phyloP scores from a whole-genome alignment of 495 filamentous ascomycete genomes.

The Clohesyomyces aquaticus region DNA sequence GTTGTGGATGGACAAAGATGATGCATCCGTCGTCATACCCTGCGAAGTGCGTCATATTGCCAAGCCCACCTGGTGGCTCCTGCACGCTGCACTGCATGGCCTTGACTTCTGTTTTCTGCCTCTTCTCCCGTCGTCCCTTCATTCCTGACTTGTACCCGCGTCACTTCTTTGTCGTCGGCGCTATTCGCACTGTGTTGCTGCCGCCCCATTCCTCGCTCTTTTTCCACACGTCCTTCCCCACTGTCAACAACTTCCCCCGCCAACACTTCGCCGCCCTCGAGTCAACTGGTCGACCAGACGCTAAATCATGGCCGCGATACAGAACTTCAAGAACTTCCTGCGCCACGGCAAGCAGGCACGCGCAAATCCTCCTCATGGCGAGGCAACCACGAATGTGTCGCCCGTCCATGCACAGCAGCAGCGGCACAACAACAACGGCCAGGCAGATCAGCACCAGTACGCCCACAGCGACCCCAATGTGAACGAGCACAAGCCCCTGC shows the following conservation, averaged over 20 bases:
- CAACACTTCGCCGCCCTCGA: neutral
- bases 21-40: neutral
- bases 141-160: neutral
- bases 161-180: neutral
- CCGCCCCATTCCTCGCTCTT: neutral
- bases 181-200: neutral
- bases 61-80: neutral
- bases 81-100: neutral
- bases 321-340: slow-evolving; percentile 96
- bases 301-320: slow-evolving; percentile 62
- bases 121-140: neutral
- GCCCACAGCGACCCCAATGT: slow-evolving; percentile 60
- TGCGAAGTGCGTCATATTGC: neutral
- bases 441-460: slow-evolving; percentile 58
- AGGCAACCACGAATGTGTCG: slow-evolving; percentile 70
- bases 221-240: neutral
- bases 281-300: no score
- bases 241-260: neutral
- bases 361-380: slow-evolving; percentile 61
- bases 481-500: slow-evolving; percentile 50
- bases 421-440: slow-evolving; percentile 42
- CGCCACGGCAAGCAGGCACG: slow-evolving; percentile 97
- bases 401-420: slow-evolving; percentile 69
- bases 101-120: no score
- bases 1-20: neutral